Evolutionary conservation across 257 asterid species (phyloP).

Genomic region (Striga asiatica): DNA sequence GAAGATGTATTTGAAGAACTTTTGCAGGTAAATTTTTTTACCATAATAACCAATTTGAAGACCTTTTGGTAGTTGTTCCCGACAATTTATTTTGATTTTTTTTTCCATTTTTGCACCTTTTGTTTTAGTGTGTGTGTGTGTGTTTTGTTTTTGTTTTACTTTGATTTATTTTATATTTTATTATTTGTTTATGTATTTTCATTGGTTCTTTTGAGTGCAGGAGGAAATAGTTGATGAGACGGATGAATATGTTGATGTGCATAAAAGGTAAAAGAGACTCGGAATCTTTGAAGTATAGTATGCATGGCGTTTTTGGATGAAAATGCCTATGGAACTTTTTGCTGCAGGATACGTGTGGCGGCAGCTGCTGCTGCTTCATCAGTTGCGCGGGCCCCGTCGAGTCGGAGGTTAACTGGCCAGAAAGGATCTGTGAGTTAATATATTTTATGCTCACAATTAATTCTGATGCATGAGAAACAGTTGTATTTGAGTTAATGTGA

Average conservation of each 20-base stretch:
- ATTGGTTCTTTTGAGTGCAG: slow-evolving; percentile 25
- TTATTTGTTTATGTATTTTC: not conserved
- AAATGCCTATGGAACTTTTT: slow-evolving; percentile 3
- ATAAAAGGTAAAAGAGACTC: slow-evolving; percentile 45
- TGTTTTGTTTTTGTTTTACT: not conserved
- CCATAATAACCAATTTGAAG: not conserved
- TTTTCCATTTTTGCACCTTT: too few relatives aligned
- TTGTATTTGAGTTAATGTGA: too few relatives aligned
- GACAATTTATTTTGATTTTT: too few relatives aligned
- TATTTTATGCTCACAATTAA: not conserved
- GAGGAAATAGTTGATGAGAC: slow-evolving; percentile 97
- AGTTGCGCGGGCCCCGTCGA: slow-evolving; percentile 74
- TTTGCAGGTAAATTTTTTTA: slow-evolving; percentile 47
- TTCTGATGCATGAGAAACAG: not conserved
- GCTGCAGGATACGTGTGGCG: slow-evolving; percentile 77
- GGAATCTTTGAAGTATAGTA: slow-evolving; percentile 9
- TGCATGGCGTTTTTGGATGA: not conserved
- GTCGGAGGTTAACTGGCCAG: slow-evolving; percentile 43
- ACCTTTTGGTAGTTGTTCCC: too few relatives aligned
- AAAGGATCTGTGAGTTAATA: slow-evolving; percentile 57
- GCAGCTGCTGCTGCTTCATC: slow-evolving; percentile 95
- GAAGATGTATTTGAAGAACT: slow-evolving; percentile 97
- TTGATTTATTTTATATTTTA: not conserved
- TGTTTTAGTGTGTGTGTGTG: too few relatives aligned
- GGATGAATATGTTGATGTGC: slow-evolving; percentile 86